These are phyloP conservation scores for Rhytidiadelphus loreus DNA, from an alignment of 225 moss, liverwort and hornwort species.

Conservation along the genomic window DNA sequence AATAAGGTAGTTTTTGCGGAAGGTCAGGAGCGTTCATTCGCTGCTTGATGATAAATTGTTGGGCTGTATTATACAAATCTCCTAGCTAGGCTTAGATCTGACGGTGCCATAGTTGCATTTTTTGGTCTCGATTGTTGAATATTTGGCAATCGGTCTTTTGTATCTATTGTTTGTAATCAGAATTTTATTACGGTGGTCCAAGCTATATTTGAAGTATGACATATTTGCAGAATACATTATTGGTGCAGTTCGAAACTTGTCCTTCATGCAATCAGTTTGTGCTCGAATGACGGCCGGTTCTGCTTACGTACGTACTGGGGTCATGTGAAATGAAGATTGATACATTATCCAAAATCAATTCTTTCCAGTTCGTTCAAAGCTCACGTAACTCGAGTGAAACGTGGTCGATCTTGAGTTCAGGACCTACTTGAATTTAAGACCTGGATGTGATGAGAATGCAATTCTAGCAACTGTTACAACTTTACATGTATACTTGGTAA, in stretches of 20 bases:
- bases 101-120: background rate
- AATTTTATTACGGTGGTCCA: background rate
- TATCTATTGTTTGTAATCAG: background rate
- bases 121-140: background rate
- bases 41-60: conserved; percentile 1
- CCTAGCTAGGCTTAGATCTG: background rate
- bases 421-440: background rate
- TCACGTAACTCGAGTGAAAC: background rate
- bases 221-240: background rate
- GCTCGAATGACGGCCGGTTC: background rate
- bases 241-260: background rate
- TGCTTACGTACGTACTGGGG: too few relatives aligned
- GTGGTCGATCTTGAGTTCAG: background rate
- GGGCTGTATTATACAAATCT: conserved; percentile 3
- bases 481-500: background rate
- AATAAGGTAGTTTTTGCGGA: conserved; percentile 14
- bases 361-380: background rate
- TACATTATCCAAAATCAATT: background rate
- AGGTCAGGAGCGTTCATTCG: conserved; percentile 6
- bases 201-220: background rate
- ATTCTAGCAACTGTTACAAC: background rate
- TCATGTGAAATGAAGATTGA: background rate
- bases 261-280: background rate
- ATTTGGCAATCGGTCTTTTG: background rate
- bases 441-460: background rate